Percentiles rank a stretch among this genome's conserved stretches.
phyloP scores from a whole-genome alignment of 345 rosid species.

The Linum trigynum region DNA sequence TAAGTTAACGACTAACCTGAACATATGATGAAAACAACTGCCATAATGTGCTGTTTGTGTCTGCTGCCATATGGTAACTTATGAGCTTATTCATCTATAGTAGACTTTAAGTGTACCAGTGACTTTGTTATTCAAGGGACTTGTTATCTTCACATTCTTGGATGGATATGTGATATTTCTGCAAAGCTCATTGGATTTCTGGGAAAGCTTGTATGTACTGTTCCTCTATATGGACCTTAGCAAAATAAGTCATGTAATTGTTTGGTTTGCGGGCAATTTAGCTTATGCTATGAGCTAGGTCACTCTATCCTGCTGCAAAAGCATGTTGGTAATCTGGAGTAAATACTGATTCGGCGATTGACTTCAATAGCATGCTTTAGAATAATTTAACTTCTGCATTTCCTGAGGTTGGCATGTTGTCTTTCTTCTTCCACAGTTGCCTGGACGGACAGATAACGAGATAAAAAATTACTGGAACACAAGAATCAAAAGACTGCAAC shows the following conservation, averaged over 20 bases:
- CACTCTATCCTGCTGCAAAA: no score
- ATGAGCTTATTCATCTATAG: background rate
- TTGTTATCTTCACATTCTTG: background rate
- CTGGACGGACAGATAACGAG: slow-evolving; percentile 9
- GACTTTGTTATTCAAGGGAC: background rate
- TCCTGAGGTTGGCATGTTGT: background rate
- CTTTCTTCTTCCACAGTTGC: slow-evolving; percentile 1
- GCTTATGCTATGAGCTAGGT: no score
- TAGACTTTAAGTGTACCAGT: background rate
- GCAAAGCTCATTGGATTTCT: background rate
- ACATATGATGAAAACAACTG: background rate
- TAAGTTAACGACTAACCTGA: background rate
- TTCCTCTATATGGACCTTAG: background rate
- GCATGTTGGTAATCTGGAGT: no score
- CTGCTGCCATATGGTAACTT: background rate
- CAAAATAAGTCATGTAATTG: background rate
- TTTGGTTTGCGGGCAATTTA: background rate
- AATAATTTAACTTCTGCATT: background rate
- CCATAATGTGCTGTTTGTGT: background rate
- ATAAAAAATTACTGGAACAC: slow-evolving; percentile 10
- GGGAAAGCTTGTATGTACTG: background rate
- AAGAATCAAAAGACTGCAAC: slow-evolving; percentile 7
- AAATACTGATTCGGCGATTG: no score
- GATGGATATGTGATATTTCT: background rate
- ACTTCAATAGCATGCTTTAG: no score